phyloP scores from a whole-genome alignment of 148 eudicot genomes.

The Chenopodium quinoa region DNA sequence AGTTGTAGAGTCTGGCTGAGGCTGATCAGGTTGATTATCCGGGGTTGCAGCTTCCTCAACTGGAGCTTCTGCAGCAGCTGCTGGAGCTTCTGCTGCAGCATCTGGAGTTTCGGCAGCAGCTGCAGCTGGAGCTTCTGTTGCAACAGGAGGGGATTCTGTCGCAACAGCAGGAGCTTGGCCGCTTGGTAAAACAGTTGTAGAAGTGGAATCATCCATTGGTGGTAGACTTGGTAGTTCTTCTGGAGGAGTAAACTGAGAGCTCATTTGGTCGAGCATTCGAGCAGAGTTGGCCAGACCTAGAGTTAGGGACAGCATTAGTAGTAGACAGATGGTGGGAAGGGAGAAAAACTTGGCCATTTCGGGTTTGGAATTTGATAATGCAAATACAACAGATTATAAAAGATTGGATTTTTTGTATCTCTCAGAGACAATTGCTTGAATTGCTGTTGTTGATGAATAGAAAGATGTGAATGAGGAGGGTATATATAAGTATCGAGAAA shows the following conservation, averaged over 20 bases:
- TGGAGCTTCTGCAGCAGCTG: not conserved
- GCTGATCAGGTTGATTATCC: not conserved
- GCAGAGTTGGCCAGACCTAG: constrained; percentile 45
- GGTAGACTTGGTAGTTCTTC: constrained; percentile 34
- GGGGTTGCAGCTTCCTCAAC: not conserved
- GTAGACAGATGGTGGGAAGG: constrained; percentile 36
- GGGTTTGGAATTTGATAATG: not conserved
- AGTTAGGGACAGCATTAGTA: constrained; percentile 44
- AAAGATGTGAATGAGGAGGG: not conserved
- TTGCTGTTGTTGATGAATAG: constrained; percentile 13
- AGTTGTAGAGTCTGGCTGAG: constrained; percentile 12
- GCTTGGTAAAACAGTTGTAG: constrained; percentile 40
- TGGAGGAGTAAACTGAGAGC: constrained; percentile 33
- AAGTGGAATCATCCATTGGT: constrained; percentile 21
- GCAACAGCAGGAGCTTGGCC: constrained; percentile 46
- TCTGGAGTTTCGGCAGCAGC: not conserved
- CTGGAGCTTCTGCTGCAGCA: constrained; percentile 18
- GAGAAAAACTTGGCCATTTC: constrained; percentile 41
- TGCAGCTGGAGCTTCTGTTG: no score
- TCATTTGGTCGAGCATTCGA: constrained; percentile 52
- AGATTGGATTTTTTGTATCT: not conserved
- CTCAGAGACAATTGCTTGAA: not conserved
- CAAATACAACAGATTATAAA: not conserved
- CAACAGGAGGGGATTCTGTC: not conserved
- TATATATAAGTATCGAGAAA: constrained; percentile 17